Percentiles rank a stretch among this genome's conserved stretches.
These are phyloP conservation scores for Globisporangium cederbergense DNA, from an alignment of 352 stramenopile species.

Conservation along the genomic window DNA sequence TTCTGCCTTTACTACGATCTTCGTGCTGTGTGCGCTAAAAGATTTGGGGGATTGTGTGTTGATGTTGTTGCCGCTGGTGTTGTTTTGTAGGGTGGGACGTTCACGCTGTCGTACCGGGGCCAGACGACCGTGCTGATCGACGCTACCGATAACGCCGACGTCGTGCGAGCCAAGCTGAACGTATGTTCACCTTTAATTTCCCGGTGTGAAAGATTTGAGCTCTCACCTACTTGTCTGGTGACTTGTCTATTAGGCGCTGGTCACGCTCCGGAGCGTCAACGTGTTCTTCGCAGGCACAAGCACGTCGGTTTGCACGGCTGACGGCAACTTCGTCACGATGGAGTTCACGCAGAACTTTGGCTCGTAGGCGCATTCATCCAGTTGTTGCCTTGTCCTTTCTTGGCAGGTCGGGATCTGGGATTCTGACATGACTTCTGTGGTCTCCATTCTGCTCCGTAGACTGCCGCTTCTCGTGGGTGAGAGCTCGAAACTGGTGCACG, in stretches of 20 bases:
- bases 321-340: conserved; percentile 67
- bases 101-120: conserved; percentile 63
- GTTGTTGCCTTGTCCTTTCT: not conserved
- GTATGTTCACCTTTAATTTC: conserved; percentile 22
- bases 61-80: not conserved
- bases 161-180: conserved; percentile 66
- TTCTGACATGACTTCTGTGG: not conserved
- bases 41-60: no score
- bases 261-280: conserved; percentile 53
- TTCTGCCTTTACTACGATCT: no score
- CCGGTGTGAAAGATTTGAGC: not conserved
- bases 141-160: conserved; percentile 52
- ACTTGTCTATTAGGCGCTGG: conserved; percentile 30
- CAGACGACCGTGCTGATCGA: conserved; percentile 69
- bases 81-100: conserved; percentile 46
- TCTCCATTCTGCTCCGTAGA: conserved; percentile 12
- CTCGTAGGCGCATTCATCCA: conserved; percentile 26
- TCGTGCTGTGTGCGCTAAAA: not conserved
- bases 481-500: conserved; percentile 47
- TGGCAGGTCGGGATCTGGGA: not conserved
- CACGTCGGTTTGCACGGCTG: conserved; percentile 58
- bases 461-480: conserved; percentile 78
- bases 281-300: conserved; percentile 53
- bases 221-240: not conserved
- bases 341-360: conserved; percentile 84